Base-by-base conservation (phyloP, 257 asterid genomes). In the Pogostemon cablin region DNA sequence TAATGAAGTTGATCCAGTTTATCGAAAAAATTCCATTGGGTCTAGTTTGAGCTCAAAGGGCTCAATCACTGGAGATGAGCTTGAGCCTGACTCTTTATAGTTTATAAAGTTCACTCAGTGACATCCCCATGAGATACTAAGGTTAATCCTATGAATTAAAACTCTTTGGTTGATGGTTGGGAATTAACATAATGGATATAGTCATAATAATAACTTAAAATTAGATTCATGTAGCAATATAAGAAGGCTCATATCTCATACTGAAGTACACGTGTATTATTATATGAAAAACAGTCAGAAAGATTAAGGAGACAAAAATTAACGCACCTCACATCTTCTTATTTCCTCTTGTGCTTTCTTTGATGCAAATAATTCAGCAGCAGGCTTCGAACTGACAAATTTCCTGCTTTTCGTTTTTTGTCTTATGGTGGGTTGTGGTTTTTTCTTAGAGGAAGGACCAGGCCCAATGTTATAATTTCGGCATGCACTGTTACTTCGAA, bases 341-440 rank as follows among this genome's bases (percentile, higher is more conserved):
- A 93, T 79, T 78, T 95, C 96, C 59, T 85, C 96, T 74, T 67
- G 90, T 67, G 82, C 92, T 79, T 82, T 86, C 83, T 81, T 81
- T 4, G 93, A 87, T 6, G 87, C 77, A 74, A 95, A 95, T 77
- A 89, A 68, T 40, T 80, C 80, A 53, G 85, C 88, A 79, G 88
- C 79, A 64, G 88, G 84, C 79, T 78, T 85, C 48, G 80, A 81
- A 73, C 82, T 67, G 62, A 77, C 79, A 61, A 83, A 85, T 76
- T 86, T 87, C 82, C 80, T 77, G 62, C 79, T 44, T 80, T 78
- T 91, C 41, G 73, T 40, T 79, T 70, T 85, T 74, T 47, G 85
- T 75, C 76, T 89, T 52, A 73, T 80, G 50, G 68, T 60, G 38
- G 66, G 83, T 66, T 79, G 90, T 43, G 87, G 67, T 77, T 78